Base-by-base conservation (phyloP, 495 filamentous ascomycete species). In the Penicillium ucsense region DNA sequence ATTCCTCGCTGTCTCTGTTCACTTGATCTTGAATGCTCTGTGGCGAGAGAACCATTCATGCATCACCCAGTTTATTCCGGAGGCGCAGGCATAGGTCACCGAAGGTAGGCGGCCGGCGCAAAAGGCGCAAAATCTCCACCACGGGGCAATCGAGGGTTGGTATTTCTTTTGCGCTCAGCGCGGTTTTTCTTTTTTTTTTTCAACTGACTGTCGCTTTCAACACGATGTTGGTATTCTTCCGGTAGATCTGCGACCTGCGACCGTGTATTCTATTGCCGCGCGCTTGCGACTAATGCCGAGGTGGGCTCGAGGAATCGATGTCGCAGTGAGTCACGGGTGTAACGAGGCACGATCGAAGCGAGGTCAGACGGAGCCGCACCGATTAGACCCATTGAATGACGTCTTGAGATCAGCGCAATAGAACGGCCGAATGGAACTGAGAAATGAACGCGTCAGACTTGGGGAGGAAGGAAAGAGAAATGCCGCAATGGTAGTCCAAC, bases 331-430 rank as follows among this genome's bases (percentile, higher is more conserved):
- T 55, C 47, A 57, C 53, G 49, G 51, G 51, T 55, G 51, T 57
- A 57, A 57, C 47, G 51, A 44, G 49, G 49, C 37, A 57, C 59
- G 52, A 62, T 60, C 47, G 59, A 62, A 40, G 52, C 49, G 49
- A 52, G 38, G 40, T 49, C 38, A 41, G 49, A 37, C 48, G 47
- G 39, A 28, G 30, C 27, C 43, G 42, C 46, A 37, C 38, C 27
- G 46, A 57, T 51, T 32, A 43, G 56, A 57, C 56, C 42, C 59
- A 62, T 62, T 60, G 59, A 62, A 62, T 48, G 20, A 20, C 39
- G 9, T 32, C 35, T 48, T 39, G 50, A 20, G 32, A 33, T 12
- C 35, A 43, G 40, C 32, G 30, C 37, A 20, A 20, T 20, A 20
- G 36, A 33, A 8, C 10, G 38, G 10, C 20, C 10, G 7, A 27